Evolutionary conservation across 495 filamentous ascomycete genomes (phyloP).

Genomic region (Aspergillus taichungensis): DNA sequence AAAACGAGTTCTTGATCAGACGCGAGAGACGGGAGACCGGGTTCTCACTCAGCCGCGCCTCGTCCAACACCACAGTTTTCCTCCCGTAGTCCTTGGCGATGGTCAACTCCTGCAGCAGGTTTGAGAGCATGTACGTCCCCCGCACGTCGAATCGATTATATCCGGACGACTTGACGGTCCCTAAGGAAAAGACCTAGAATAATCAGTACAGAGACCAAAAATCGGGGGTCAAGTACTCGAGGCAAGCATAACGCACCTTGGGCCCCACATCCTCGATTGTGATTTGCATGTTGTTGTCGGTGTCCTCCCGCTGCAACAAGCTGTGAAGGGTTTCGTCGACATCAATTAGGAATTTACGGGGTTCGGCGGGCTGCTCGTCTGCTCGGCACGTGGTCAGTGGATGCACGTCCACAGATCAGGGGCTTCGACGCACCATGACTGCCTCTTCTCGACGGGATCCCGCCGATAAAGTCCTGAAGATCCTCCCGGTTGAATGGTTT

Average conservation of each 20-base stretch:
- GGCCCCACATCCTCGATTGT: slow-evolving; percentile 93
- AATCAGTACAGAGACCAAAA: not conserved
- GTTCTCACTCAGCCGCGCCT: slow-evolving; percentile 82
- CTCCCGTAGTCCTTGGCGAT: slow-evolving; percentile 80
- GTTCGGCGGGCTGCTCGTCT: slow-evolving; percentile 43
- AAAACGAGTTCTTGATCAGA: slow-evolving; percentile 80
- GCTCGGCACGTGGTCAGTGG: slow-evolving; percentile 9
- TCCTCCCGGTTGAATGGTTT: slow-evolving; percentile 29
- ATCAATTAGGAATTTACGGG: slow-evolving; percentile 66
- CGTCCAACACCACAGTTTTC: slow-evolving; percentile 78
- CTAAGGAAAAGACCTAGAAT: slow-evolving; percentile 60
- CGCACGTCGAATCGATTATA: slow-evolving; percentile 76
- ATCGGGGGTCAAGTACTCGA: not conserved
- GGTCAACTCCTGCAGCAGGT: slow-evolving; percentile 86
- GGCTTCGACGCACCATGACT: slow-evolving; percentile 36
- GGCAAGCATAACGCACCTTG: slow-evolving; percentile 50
- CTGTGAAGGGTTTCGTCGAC: slow-evolving; percentile 66
- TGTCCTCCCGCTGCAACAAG: slow-evolving; percentile 75
- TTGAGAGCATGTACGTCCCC: slow-evolving; percentile 92
- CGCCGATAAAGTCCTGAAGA: slow-evolving; percentile 27
- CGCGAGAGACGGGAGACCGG: slow-evolving; percentile 79
- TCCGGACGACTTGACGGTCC: slow-evolving; percentile 80
- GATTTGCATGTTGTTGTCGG: slow-evolving; percentile 86
- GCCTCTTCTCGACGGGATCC: slow-evolving; percentile 29
- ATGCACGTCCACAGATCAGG: not conserved